Conservation (phyloP, 2,329 filamentous ascomycete genomes). For the Graphilbum fragrans region DNA sequence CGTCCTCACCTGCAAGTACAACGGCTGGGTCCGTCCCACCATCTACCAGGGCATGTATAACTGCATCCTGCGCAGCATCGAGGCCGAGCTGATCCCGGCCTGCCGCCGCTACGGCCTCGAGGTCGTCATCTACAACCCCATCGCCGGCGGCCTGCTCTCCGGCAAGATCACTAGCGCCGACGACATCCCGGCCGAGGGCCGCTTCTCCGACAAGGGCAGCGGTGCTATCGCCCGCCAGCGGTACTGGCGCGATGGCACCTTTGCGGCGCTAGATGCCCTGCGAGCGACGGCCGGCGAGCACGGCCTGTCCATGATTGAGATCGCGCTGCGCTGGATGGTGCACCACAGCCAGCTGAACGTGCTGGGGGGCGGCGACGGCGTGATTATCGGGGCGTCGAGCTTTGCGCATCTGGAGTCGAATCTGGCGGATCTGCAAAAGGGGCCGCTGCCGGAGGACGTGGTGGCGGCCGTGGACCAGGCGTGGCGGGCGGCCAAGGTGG, state of each 20-base stretch:
- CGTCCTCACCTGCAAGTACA: slow-evolving; percentile 53
- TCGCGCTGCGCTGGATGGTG: slow-evolving; percentile 53
- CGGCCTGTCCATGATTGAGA: slow-evolving; percentile 52
- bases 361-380: slow-evolving; percentile 28
- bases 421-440: slow-evolving; percentile 48
- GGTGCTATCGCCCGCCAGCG: slow-evolving; percentile 27
- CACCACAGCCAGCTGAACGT: slow-evolving; percentile 49
- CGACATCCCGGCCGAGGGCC: slow-evolving; percentile 45
- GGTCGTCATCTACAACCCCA: slow-evolving; percentile 59
- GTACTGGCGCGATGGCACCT: slow-evolving; percentile 50
- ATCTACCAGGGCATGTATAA: slow-evolving; percentile 72
- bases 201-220: slow-evolving; percentile 45
- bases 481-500: slow-evolving; percentile 55
- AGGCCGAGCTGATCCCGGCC: slow-evolving; percentile 52
- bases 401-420: slow-evolving; percentile 45
- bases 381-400: slow-evolving; percentile 48
- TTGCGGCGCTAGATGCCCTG: slow-evolving; percentile 48
- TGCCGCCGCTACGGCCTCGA: slow-evolving; percentile 57
- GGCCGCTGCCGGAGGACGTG: slow-evolving; percentile 65
- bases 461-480: slow-evolving; percentile 63
- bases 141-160: slow-evolving; percentile 58
- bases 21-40: slow-evolving; percentile 56
- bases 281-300: slow-evolving; percentile 52
- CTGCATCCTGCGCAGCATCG: slow-evolving; percentile 32
- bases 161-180: slow-evolving; percentile 34